A percentile compares a stretch with the other conserved stretches of the same genome.
These are phyloP conservation scores for Evernia prunastri DNA, from an alignment of 495 filamentous ascomycete genomes.

Conservation along the genomic window DNA sequence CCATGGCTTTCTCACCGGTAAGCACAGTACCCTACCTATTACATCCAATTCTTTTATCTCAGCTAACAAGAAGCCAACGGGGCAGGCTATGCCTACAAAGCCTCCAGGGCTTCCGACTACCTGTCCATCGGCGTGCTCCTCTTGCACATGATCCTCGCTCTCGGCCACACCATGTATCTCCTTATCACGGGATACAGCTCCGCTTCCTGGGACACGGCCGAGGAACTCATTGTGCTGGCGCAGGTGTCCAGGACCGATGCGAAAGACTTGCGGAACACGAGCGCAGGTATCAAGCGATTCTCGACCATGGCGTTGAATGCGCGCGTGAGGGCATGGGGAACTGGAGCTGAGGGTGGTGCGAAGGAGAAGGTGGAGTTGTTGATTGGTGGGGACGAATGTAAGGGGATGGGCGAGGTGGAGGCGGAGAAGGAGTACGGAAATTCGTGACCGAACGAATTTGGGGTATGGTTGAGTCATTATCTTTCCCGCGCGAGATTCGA, in stretches of 20 bases:
- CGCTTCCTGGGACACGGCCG: conserved; percentile 10
- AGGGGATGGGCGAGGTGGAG: neutral
- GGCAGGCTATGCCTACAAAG: conserved; percentile 20
- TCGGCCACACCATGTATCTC: conserved; percentile 2
- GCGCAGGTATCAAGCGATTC: conserved; percentile 5
- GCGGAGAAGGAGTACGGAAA: neutral
- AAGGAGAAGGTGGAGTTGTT: neutral
- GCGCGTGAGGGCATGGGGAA: neutral
- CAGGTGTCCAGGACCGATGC: neutral
- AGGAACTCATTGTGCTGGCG: conserved; percentile 13
- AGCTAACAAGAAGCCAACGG: too few species aligned
- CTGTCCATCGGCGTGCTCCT: conserved; percentile 8
- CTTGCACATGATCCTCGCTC: conserved; percentile 3
- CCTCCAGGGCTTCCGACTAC: conserved; percentile 10
- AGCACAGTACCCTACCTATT: neutral
- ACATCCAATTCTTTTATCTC: too few species aligned
- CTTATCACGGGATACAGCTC: neutral
- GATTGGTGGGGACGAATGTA: neutral
- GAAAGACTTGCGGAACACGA: neutral
- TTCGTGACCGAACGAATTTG: too few species aligned
- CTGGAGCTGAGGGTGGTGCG: neutral
- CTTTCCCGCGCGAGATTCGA: too few species aligned
- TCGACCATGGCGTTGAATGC: conserved; percentile 12
- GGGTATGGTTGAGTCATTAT: too few species aligned
- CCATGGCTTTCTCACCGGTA: neutral